phyloP scores from a whole-genome alignment of 768 basidiomycete genomes.

The Daedalea quercina region DNA sequence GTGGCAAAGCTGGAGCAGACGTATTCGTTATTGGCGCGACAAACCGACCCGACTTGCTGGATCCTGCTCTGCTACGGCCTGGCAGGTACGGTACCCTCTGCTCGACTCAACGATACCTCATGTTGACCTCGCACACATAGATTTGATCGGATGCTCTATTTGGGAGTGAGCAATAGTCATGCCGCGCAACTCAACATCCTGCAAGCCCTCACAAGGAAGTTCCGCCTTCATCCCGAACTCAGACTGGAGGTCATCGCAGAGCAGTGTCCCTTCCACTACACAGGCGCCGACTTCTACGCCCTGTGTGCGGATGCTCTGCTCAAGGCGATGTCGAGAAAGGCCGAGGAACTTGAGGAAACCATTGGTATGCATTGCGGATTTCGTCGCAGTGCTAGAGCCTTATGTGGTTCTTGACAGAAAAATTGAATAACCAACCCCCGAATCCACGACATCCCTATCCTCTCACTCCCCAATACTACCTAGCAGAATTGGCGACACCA shows the following conservation, averaged over 20 bases:
- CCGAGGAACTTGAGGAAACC: slow-evolving; percentile 66
- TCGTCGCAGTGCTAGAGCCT: not conserved
- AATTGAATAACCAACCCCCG: slow-evolving; percentile 38
- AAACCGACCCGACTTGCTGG: slow-evolving; percentile 87
- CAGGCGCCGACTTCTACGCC: slow-evolving; percentile 98
- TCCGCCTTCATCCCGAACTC: slow-evolving; percentile 67
- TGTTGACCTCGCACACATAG: slow-evolving; percentile 31
- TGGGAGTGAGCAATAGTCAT: slow-evolving; percentile 87
- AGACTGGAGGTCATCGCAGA: slow-evolving; percentile 59
- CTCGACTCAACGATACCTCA: no score
- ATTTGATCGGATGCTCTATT: slow-evolving; percentile 95
- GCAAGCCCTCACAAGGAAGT: slow-evolving; percentile 87
- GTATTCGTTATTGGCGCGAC: slow-evolving; percentile 96
- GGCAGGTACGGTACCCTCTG: slow-evolving; percentile 55
- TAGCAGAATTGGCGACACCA: slow-evolving; percentile 70
- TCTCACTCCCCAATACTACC: slow-evolving; percentile 85
- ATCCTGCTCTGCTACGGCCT: slow-evolving; percentile 83
- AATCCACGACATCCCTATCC: slow-evolving; percentile 50
- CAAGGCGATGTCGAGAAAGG: slow-evolving; percentile 88
- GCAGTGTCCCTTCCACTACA: slow-evolving; percentile 86
- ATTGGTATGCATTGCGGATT: slow-evolving; percentile 45
- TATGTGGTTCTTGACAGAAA: slow-evolving; percentile 11
- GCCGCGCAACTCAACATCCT: slow-evolving; percentile 82
- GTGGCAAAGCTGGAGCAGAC: slow-evolving; percentile 51
- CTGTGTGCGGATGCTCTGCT: slow-evolving; percentile 95